A percentile compares a stretch with the other conserved stretches of the same genome.
Conservation (phyloP, 176 grass and related monocot species). For the Echinochloa phyllopogon region DNA sequence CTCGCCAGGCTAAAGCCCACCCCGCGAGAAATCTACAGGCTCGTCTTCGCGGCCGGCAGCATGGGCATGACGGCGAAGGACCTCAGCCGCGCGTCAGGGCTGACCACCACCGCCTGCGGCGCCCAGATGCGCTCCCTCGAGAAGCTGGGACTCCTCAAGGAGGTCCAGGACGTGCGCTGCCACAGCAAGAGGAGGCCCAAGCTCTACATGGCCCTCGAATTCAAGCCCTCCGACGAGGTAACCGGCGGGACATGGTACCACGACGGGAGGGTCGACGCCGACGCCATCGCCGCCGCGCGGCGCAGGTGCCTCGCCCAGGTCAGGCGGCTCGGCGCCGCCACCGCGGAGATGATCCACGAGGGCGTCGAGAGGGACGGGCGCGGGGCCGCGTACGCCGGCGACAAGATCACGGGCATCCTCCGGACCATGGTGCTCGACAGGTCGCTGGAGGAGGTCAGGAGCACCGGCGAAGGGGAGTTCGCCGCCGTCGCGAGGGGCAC, state of each 20-base stretch:
- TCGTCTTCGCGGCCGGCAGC: conserved; percentile 43
- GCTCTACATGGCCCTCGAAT: conserved; percentile 64
- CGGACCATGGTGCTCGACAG: conserved; percentile 63
- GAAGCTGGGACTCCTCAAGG: conserved; percentile 43
- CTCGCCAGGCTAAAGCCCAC: conserved; percentile 16
- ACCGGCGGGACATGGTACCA: conserved; percentile 68
- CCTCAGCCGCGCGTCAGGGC: neutral
- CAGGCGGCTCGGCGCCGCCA: conserved; percentile 43
- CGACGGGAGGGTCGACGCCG: conserved; percentile 53
- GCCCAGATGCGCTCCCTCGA: conserved; percentile 28
- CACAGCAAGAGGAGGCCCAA: conserved; percentile 33
- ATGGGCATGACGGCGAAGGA: conserved; percentile 44
- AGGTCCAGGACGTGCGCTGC: conserved; percentile 53
- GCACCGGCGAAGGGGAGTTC: conserved; percentile 62
- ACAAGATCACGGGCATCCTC: conserved; percentile 56
- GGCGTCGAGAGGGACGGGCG: conserved; percentile 39
- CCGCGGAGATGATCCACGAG: conserved; percentile 44
- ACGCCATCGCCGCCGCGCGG: conserved; percentile 48
- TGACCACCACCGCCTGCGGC: neutral
- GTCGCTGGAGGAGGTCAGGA: conserved; percentile 66
- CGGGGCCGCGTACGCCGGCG: conserved; percentile 6
- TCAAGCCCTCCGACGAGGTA: conserved; percentile 58
- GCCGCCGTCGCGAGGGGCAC: conserved; percentile 33
- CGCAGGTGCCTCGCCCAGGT: conserved; percentile 58
- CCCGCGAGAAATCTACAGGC: conserved; percentile 42